These are phyloP conservation scores for Monosporascus sp. DNA, from an alignment of 2,329 filamentous ascomycete species.

Conservation along the genomic window DNA sequence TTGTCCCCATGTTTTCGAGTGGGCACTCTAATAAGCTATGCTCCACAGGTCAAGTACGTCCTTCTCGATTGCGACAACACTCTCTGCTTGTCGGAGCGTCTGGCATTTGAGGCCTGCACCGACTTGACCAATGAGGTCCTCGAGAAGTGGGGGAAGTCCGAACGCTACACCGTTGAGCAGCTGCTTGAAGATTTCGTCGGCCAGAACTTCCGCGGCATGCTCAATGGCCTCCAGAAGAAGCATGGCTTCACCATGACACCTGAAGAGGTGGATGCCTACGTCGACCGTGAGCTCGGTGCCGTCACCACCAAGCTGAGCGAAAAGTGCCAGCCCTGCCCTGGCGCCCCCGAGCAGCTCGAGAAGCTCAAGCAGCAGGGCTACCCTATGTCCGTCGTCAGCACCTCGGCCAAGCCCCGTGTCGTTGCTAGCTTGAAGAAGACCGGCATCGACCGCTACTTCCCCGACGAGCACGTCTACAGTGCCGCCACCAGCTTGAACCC, in stretches of 20 bases:
- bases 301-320: conserved; percentile 64
- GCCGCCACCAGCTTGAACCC: conserved; percentile 62
- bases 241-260: conserved; percentile 58
- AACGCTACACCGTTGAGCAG: conserved; percentile 62
- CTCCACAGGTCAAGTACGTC: conserved; percentile 50
- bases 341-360: conserved; percentile 54
- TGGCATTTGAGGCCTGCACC: conserved; percentile 72
- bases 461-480: conserved; percentile 61
- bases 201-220: conserved; percentile 76
- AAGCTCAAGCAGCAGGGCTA: conserved; percentile 55
- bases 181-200: conserved; percentile 71
- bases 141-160: conserved; percentile 51
- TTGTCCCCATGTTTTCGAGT: neutral
- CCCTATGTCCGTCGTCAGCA: conserved; percentile 64
- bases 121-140: conserved; percentile 71
- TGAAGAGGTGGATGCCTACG: conserved; percentile 60
- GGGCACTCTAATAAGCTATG: conserved; percentile 7
- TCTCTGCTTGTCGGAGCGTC: conserved; percentile 67
- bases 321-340: conserved; percentile 56
- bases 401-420: conserved; percentile 64
- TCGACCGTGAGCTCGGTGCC: conserved; percentile 61
- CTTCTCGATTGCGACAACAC: conserved; percentile 67
- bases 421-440: conserved; percentile 63
- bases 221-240: conserved; percentile 61
- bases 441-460: conserved; percentile 65